Evolutionary conservation across 2,329 filamentous ascomycete species (phyloP), one percentile per base, ranked within the genome.

Genomic region (Lasiodiplodia theobromae): DNA sequence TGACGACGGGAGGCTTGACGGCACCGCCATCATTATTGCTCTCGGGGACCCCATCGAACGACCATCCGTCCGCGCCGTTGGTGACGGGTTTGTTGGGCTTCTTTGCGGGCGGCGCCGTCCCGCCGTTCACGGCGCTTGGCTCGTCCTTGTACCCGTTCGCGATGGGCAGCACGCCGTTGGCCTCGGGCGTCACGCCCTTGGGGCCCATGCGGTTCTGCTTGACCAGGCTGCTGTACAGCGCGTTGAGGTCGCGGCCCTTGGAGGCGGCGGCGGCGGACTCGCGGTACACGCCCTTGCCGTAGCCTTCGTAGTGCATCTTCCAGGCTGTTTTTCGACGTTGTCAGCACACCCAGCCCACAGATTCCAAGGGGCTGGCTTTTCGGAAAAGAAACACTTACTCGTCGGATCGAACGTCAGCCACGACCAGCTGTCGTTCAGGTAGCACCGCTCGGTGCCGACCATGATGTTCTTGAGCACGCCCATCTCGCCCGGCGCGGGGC

Each of bases 381-480:
- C 25, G 25, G n/a, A 38, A 44, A 1, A 74, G 2, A 23, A 23
- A 23, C 23, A 23, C 75, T 80, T 80, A 85, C 83, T 84, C 69
- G 79, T 83, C 2, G 82, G 79, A 69, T 85, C 82, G 16, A 80
- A 80, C 38, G 76, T 76, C 18, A 85, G 77, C 57, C 81, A 82
- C 1, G 82, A 84, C 81, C 84, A 85, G 71, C 80, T 83, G 56
- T 85, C 83, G 68, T 84, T 84, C 23, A 85, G 77, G 67, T 83
- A 85, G 10, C 77, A 78, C 71, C 80, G 81, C 70, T 83, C 78
- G 0, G 74, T 71, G 11, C 69, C 56, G 52, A 72, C 31, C 68
- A 49, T 76, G 71, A 86, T 81, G 0, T 79, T 82, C 78, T 84
- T 84, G 69, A 84, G 79, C 57, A 74, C 67, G 1, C 83, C 84